Evolutionary conservation across 176 grass and related monocot genomes (phyloP), one percentile per base, ranked within the genome.

Genomic region (Carex myosuroides): DNA sequence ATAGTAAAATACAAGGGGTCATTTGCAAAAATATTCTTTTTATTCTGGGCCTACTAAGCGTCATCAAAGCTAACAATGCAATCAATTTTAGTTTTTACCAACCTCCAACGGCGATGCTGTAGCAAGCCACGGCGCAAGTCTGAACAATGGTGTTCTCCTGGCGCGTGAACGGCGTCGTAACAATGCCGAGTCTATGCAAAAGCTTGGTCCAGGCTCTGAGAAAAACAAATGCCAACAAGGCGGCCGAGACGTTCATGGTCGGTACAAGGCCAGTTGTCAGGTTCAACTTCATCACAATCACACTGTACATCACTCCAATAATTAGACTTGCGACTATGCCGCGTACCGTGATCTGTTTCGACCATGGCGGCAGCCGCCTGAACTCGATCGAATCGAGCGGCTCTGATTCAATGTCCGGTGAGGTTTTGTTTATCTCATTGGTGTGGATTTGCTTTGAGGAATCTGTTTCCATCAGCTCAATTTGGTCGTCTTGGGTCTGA

Each of bases 111-210:
- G 81, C 88, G 66, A 99, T 92, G 88, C 93, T 95, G 83, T 99
- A 99, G 89, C 96, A 95, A 12, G 96, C 96, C 41, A 99, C 96
- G 77, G 89, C 81, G 46, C 88, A 91, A 8, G 96, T 99, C 93
- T 99, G 96, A 41, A 95, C 87, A 59, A 99, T 88, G 53, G 96
- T 99, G 89, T 99, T 99, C 88, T 99, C 96, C 91, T 99, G 96
- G 20, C 96, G 92, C 0, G 96, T 95, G 87, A 99, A 99, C 20
- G 96, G 96, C 17, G 74, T 86, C 8, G 85, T 81, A 1, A 89
- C 88, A 85, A 99, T 83, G 83, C 96, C 96, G 8, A 93, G 54
- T 60, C 85, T 92, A 4, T 58, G 58, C 80, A 99, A 87, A 10
- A 87, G 80, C 80, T 83, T 87, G 74, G 93, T 99, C 96, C 96